Evolutionary conservation across 805 yeast species (phyloP), one percentile per base, ranked within the genome.

Genomic region (Candida railenensis): DNA sequence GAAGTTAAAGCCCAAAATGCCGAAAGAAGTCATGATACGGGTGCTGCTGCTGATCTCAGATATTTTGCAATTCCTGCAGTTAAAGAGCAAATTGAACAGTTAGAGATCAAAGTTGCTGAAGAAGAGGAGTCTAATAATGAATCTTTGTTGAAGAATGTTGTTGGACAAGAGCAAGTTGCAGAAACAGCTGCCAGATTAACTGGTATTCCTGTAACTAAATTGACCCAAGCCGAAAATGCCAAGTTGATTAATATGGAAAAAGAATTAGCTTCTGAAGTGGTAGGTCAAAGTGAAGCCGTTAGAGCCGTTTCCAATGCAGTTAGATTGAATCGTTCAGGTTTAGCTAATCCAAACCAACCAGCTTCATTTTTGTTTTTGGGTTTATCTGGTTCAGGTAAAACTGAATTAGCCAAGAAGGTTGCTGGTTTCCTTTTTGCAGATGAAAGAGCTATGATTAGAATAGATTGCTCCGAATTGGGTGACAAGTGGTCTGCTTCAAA

Each of bases 11-110:
- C 98, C 3, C 78, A 74, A 46, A 98, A 94, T 69, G 99, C 99
- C 20, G 98, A 92, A 66, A 89, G 99, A 78, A 86, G 97, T 63
- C 88, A 88, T 53, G 99, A 94, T 65, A 89, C 90, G 30, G 92
- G 86, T 4, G 79, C 97, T 9, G 96, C 95, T 44, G 98, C 99
- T 18, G 99, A 94, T 69, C 78, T 94, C 65, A 81, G 96, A 66
- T 94, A 91, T 75, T 94, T 89, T 75, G 99, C 98, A 22, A 94
- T 94, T 60, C 99, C 99, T 7, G 97, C 92, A 59, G 76, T 94
- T 48, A 77, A 85, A 67, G 78, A 80, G 57, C 83, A 83, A 61
- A 92, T 94, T 52, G 82, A 68, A 43, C 82, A 80, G 54, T 75
- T 91, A 49, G 99, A 94, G 67, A 63, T 75, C 47, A 73, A 83